Percentiles rank a stretch among this genome's conserved stretches.
These are phyloP conservation scores for Leccinum cinnamomeum DNA, from an alignment of 1,284 basidiomycete genomes.

Conservation along the genomic window DNA sequence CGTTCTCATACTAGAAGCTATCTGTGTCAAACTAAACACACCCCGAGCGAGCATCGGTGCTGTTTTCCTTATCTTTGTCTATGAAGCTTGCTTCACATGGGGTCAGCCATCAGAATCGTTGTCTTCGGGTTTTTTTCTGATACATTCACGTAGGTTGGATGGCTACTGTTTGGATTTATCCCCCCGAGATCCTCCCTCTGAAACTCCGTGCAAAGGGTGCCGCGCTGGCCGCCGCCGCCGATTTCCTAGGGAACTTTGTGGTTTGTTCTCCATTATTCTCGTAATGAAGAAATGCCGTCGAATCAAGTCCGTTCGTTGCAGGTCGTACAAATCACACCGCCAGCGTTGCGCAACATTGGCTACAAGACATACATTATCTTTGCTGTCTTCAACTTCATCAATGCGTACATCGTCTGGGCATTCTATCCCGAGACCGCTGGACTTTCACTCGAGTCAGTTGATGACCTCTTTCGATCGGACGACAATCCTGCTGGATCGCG, in stretches of 20 bases:
- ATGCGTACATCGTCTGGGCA: constrained; percentile 16
- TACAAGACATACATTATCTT: constrained; percentile 20
- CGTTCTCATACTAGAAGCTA: constrained; percentile 13
- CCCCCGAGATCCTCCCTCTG: constrained; percentile 15
- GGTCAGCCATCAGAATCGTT: constrained; percentile 1
- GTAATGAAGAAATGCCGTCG: not conserved
- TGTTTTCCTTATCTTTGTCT: constrained; percentile 18
- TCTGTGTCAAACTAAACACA: constrained; percentile 16
- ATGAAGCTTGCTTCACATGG: constrained; percentile 17
- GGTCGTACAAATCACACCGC: constrained; percentile 19
- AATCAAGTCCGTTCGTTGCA: not conserved
- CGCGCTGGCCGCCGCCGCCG: constrained; percentile 10
- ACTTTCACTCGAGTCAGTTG: constrained; percentile 14
- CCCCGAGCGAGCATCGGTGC: constrained; percentile 11
- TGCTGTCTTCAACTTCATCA: constrained; percentile 16
- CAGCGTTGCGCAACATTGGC: constrained; percentile 16
- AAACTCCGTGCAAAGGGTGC: constrained; percentile 18
- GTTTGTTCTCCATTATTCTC: not conserved
- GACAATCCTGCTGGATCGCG: not conserved
- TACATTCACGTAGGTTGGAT: constrained; percentile 12
- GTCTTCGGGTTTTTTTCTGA: not conserved
- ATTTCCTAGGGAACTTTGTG: constrained; percentile 18
- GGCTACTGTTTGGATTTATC: constrained; percentile 20
- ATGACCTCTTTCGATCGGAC: constrained; percentile 4
- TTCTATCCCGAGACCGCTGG: constrained; percentile 20